Percentiles rank a stretch among this genome's conserved stretches.
Evolutionary conservation across 495 filamentous ascomycete species (phyloP).

Genomic region (Xylaria nigripes): DNA sequence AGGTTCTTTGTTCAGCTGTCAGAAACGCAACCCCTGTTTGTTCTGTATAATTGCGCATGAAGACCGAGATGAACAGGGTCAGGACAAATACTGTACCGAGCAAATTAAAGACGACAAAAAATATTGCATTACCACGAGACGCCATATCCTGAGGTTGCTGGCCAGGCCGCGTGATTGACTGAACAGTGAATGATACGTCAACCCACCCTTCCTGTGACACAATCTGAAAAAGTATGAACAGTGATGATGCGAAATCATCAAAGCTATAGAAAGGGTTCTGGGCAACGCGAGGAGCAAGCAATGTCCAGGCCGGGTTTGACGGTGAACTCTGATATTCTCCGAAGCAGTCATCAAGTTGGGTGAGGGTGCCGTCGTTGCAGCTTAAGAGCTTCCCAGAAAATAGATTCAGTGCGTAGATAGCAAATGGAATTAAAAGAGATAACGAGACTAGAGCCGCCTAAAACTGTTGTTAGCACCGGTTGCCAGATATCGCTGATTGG

Average conservation of each 20-base stretch:
- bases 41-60: conserved; percentile 99
- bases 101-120: conserved; percentile 95
- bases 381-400: conserved; percentile 72
- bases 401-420: conserved; percentile 87
- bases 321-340: conserved; percentile 72
- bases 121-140: conserved; percentile 77
- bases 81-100: conserved; percentile 95
- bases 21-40: conserved; percentile 96
- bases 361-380: conserved; percentile 69
- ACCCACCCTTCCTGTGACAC: conserved; percentile 98
- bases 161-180: conserved; percentile 70
- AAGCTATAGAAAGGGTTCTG: conserved; percentile 84
- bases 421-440: conserved; percentile 90
- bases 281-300: conserved; percentile 73
- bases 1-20: conserved; percentile 92
- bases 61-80: conserved; percentile 96
- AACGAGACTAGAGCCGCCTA: conserved; percentile 86
- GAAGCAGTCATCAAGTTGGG: conserved; percentile 63
- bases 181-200: conserved; percentile 75
- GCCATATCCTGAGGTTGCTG: conserved; percentile 59
- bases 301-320: conserved; percentile 62
- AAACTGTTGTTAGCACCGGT: conserved; percentile 5
- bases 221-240: conserved; percentile 98
- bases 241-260: conserved; percentile 82
- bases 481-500: not conserved